Evolutionary conservation across 108 stramenopile species (phyloP), one percentile per base, ranked within the genome.

Genomic region (Skeletonema marinoi): DNA sequence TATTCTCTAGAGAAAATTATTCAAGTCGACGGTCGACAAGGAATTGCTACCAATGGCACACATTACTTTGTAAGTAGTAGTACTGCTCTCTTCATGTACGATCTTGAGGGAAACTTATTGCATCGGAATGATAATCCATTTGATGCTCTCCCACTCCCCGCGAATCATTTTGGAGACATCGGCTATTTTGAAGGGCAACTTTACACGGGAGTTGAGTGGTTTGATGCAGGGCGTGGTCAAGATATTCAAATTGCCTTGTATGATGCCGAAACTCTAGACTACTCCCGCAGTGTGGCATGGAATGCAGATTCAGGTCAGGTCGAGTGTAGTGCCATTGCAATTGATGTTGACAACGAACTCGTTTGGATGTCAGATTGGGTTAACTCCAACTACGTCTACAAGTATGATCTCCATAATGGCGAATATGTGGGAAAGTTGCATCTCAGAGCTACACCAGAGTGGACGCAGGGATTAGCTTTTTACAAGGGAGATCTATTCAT

Each of bases 281-380:
- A 11, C 2, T 33, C 60, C 33, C 9, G 11, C 29, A 35, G 30
- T 35, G 29, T 60, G 11, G 7, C 60, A 60, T 60, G 60, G 60
- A 35, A 60, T 60, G 30, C 2, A 10, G 30, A 33, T 11, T 60
- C 60, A 7, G 60, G 60, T 33, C 60, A 60, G 60, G 60, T 12
- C 33, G 60, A 60, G 33, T 30, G 29, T 11, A 60, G 60, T 60
- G 60, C 30, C 8, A 9, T 60, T 60, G 8, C 60, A 35, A 35
- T 60, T 11, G 60, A 60, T 60, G 12, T 12, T 8, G 60, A 30
- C 60, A 60, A 35, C 8, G 60, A 60, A 0, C 60, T 60, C 30
- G 60, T 60, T 35, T 60, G 60, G 60, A 60, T 60, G 60, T 33
- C 60, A 30, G 60, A 60, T 35, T 60, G 60, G 60, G 60, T 60